A percentile compares a stretch with the other conserved stretches of the same genome.
Conservation (phyloP, 1,284 basidiomycete genomes). For the Malassezia brasiliensis region DNA sequence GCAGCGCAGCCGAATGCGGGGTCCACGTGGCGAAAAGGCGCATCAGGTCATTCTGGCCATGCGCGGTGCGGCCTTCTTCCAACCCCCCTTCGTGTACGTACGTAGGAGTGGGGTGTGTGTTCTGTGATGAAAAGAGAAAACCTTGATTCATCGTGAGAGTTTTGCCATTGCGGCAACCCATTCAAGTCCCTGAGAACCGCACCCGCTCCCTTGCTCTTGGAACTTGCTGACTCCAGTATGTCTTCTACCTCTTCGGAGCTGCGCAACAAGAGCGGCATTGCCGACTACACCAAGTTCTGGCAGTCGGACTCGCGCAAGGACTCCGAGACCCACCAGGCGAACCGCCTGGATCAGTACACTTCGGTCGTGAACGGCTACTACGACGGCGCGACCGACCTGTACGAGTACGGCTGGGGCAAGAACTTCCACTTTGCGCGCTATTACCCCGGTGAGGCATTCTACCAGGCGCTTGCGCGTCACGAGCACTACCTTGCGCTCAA, state of each 20-base stretch:
- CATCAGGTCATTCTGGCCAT: constrained; percentile 4
- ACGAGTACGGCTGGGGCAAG: constrained; percentile 87
- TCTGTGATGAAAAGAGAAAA: constrained; percentile 10
- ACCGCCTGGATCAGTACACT: constrained; percentile 73
- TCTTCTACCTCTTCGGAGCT: constrained; percentile 51
- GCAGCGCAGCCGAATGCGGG: not conserved
- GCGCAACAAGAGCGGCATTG: constrained; percentile 70
- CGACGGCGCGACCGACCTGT: constrained; percentile 88
- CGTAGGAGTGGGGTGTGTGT: not conserved
- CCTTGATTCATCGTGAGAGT: constrained; percentile 14
- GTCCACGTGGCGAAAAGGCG: not conserved
- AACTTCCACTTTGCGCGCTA: constrained; percentile 99
- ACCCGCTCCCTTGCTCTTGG: not conserved
- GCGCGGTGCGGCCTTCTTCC: not conserved
- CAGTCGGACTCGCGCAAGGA: constrained; percentile 73
- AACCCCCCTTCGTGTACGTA: not conserved
- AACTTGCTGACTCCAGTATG: not conserved
- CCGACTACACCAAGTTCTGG: constrained; percentile 90
- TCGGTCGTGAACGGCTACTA: constrained; percentile 96
- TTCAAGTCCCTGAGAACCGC: constrained; percentile 19
- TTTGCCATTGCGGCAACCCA: constrained; percentile 15
- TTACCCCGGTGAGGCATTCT: constrained; percentile 87
- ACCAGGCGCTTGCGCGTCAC: constrained; percentile 73
- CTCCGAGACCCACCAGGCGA: constrained; percentile 59
- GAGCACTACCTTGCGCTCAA: constrained; percentile 87